phyloP scores from a whole-genome alignment of 257 asterid species.

The Salvia hispanica region DNA sequence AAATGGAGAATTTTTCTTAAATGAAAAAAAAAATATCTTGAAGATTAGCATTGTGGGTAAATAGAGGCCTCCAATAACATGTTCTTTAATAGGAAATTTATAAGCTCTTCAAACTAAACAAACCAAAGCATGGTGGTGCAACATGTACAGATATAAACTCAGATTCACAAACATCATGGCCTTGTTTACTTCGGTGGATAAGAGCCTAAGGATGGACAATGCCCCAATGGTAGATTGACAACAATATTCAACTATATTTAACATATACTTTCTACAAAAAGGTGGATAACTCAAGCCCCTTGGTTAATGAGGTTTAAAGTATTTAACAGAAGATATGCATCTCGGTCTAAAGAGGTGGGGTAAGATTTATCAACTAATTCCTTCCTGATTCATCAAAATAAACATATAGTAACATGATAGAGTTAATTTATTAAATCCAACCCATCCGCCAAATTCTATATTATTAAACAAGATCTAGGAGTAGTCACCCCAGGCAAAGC shows the following conservation, averaged over 20 bases:
- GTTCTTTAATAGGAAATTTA: background rate
- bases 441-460: no score
- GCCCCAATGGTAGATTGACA: background rate
- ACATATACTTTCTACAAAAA: background rate
- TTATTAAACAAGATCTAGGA: background rate
- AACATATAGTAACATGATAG: background rate
- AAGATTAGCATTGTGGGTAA: background rate
- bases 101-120: background rate
- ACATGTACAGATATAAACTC: background rate
- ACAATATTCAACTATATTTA: background rate
- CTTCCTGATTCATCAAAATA: background rate
- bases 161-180: background rate
- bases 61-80: conserved; percentile 12
- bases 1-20: background rate
- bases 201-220: no score
- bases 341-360: background rate
- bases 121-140: background rate
- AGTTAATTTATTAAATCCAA: background rate
- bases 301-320: background rate
- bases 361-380: background rate
- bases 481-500: conserved; percentile 6
- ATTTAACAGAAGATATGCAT: background rate
- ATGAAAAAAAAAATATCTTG: background rate
- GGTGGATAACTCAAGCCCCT: background rate
- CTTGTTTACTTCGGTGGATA: background rate